Evolutionary conservation across 2,329 filamentous ascomycete species (phyloP).

Genomic region (Immersiporthe knoxdaviesiana): DNA sequence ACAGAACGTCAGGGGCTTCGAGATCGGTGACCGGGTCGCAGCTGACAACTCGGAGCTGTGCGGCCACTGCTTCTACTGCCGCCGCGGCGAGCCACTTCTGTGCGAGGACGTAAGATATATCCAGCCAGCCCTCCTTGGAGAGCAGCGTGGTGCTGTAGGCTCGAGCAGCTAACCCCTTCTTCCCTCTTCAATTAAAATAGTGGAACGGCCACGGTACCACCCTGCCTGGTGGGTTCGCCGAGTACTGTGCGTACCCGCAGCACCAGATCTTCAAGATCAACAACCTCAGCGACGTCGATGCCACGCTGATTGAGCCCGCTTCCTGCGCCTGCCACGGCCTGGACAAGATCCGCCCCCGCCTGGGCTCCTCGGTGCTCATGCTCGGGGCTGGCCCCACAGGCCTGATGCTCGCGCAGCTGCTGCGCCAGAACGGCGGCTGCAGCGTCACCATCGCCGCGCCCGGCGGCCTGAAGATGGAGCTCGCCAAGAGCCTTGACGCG

Average conservation of each 20-base stretch:
- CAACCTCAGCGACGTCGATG: slow-evolving; percentile 69
- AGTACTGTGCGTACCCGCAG: slow-evolving; percentile 62
- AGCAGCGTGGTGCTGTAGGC: neutral
- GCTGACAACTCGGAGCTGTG: slow-evolving; percentile 70
- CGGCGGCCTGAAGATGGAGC: slow-evolving; percentile 70
- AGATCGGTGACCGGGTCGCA: slow-evolving; percentile 65
- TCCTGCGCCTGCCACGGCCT: slow-evolving; percentile 73
- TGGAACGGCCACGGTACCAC: slow-evolving; percentile 70
- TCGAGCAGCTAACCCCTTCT: slow-evolving; percentile 20
- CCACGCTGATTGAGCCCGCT: slow-evolving; percentile 70
- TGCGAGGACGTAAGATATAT: slow-evolving; percentile 59
- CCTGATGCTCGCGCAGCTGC: slow-evolving; percentile 64
- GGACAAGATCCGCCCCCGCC: slow-evolving; percentile 68
- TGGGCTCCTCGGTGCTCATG: slow-evolving; percentile 67
- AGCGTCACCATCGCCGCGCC: slow-evolving; percentile 72
- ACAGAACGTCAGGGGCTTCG: slow-evolving; percentile 61
- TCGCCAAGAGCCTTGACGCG: slow-evolving; percentile 61
- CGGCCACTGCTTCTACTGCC: slow-evolving; percentile 74
- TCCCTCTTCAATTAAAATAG: slow-evolving; percentile 29
- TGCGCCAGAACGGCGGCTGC: slow-evolving; percentile 68
- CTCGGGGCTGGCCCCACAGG: slow-evolving; percentile 71
- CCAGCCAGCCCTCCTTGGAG: too few species aligned
- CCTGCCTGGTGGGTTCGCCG: slow-evolving; percentile 72
- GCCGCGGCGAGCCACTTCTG: slow-evolving; percentile 66
- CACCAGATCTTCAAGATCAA: slow-evolving; percentile 66